These are phyloP conservation scores for Plasmodium cynomolgi DNA, from an alignment of 169 alveolate genomes.

Conservation along the genomic window DNA sequence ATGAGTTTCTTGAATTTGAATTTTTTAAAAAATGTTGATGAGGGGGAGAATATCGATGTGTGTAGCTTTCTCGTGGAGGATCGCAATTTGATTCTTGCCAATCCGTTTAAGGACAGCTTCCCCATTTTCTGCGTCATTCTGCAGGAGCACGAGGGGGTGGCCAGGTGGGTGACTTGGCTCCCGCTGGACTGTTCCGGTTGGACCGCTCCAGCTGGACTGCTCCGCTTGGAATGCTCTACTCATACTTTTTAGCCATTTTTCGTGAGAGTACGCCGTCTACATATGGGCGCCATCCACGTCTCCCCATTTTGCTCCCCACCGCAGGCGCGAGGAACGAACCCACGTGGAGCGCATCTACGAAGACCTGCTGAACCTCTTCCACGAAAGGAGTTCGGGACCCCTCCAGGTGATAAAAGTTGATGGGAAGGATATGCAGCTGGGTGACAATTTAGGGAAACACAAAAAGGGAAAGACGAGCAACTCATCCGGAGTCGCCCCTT, in stretches of 20 bases:
- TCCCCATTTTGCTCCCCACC: not conserved
- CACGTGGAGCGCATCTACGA: not conserved
- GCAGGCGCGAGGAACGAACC: not conserved
- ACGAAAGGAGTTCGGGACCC: not conserved
- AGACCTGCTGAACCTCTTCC: not conserved
- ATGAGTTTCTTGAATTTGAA: constrained; percentile 26
- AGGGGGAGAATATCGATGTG: not conserved
- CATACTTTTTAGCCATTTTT: not conserved
- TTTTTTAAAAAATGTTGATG: constrained; percentile 12
- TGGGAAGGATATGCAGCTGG: not conserved
- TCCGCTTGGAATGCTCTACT: not conserved
- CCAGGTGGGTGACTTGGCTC: not conserved
- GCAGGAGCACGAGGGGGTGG: not conserved
- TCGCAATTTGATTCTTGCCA: constrained; percentile 23
- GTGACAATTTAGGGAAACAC: not conserved
- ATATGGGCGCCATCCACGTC: not conserved
- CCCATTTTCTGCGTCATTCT: constrained; percentile 34
- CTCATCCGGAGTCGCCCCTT: not conserved
- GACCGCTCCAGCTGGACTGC: not conserved
- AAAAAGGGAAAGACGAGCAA: not conserved
- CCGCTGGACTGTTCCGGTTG: not conserved
- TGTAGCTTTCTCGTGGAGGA: constrained; percentile 11
- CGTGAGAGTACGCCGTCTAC: not conserved
- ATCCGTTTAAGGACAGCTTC: constrained; percentile 37
- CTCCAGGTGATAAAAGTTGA: not conserved